Percentiles rank a stretch among this genome's conserved stretches.
Conservation (phyloP, 2,329 filamentous ascomycete species). For the Ophiostoma sp. region DNA sequence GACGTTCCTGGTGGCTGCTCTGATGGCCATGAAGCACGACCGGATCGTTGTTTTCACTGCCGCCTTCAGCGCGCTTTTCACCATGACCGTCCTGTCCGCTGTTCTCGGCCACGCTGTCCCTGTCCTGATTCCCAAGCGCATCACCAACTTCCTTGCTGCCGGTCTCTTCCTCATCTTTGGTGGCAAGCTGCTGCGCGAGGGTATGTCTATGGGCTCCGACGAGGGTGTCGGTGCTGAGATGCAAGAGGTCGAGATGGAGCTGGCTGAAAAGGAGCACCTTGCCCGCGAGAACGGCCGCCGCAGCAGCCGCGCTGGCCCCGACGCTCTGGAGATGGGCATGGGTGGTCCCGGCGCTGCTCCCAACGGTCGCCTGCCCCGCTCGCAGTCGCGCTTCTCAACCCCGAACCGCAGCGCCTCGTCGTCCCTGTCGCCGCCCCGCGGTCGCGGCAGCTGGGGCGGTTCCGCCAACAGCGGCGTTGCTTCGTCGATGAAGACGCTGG, state of each 20-base stretch:
- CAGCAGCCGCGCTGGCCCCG: slow-evolving; percentile 58
- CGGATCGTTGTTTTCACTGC: slow-evolving; percentile 91
- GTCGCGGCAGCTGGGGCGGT: slow-evolving; percentile 49
- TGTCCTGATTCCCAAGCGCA: slow-evolving; percentile 81
- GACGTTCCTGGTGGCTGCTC: slow-evolving; percentile 92
- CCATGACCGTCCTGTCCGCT: slow-evolving; percentile 94
- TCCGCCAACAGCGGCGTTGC: slow-evolving; percentile 44
- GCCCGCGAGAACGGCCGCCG: slow-evolving; percentile 66
- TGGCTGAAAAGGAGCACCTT: slow-evolving; percentile 87
- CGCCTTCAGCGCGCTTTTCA: slow-evolving; percentile 84
- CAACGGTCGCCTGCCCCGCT: slow-evolving; percentile 62
- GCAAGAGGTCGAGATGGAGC: slow-evolving; percentile 91
- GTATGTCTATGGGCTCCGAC: slow-evolving; percentile 81
- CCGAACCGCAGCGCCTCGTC: slow-evolving; percentile 77
- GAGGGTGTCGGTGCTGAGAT: slow-evolving; percentile 96
- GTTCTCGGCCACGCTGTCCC: slow-evolving; percentile 91
- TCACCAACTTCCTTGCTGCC: slow-evolving; percentile 85
- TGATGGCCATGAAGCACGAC: slow-evolving; percentile 99
- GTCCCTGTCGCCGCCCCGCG: slow-evolving; percentile 69
- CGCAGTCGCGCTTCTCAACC: slow-evolving; percentile 74
- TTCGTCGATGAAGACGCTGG: slow-evolving; percentile 53
- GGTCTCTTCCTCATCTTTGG: slow-evolving; percentile 89
- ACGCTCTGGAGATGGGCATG: slow-evolving; percentile 78
- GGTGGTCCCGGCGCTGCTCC: slow-evolving; percentile 40
- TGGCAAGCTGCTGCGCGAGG: slow-evolving; percentile 78